Conservation (phyloP, 2,329 filamentous ascomycete species). For the Magnaporthiopsis rhizophila region DNA sequence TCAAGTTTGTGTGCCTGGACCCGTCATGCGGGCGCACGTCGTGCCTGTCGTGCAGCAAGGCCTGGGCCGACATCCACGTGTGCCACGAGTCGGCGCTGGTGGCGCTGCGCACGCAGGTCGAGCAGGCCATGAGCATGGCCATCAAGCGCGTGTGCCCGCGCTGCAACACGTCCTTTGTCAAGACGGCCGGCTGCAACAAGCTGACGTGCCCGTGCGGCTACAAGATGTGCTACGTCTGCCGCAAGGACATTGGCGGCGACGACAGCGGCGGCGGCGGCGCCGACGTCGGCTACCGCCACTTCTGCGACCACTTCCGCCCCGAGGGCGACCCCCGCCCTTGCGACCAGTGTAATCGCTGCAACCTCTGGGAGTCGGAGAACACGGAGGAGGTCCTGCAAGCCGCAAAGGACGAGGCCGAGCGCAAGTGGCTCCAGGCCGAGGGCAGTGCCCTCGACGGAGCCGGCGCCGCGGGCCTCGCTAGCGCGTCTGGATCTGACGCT, state of each 20-base stretch:
- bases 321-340: slow-evolving; percentile 66
- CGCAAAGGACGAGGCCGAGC: slow-evolving; percentile 65
- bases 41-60: slow-evolving; percentile 73
- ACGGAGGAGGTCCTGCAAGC: slow-evolving; percentile 58
- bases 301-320: slow-evolving; percentile 90
- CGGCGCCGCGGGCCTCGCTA: slow-evolving; percentile 22
- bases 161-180: slow-evolving; percentile 88
- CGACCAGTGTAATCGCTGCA: slow-evolving; percentile 71
- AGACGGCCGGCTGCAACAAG: slow-evolving; percentile 92
- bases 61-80: slow-evolving; percentile 81
- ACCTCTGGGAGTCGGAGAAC: slow-evolving; percentile 71
- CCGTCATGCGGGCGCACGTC: slow-evolving; percentile 61
- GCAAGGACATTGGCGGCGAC: slow-evolving; percentile 58
- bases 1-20: slow-evolving; percentile 70
- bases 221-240: slow-evolving; percentile 96
- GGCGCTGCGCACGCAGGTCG: slow-evolving; percentile 79
- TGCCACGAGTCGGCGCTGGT: slow-evolving; percentile 80
- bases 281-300: slow-evolving; percentile 78
- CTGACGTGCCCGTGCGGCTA: slow-evolving; percentile 93
- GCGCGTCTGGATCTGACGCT: not conserved
- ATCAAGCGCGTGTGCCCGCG: slow-evolving; percentile 91
- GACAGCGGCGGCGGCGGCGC: slow-evolving; percentile 26
- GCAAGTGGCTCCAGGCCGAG: slow-evolving; percentile 61
- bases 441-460: slow-evolving; percentile 45
- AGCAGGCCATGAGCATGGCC: slow-evolving; percentile 86